phyloP scores from a whole-genome alignment of 2,329 filamentous ascomycete species.

The Diaporthe ilicicola region DNA sequence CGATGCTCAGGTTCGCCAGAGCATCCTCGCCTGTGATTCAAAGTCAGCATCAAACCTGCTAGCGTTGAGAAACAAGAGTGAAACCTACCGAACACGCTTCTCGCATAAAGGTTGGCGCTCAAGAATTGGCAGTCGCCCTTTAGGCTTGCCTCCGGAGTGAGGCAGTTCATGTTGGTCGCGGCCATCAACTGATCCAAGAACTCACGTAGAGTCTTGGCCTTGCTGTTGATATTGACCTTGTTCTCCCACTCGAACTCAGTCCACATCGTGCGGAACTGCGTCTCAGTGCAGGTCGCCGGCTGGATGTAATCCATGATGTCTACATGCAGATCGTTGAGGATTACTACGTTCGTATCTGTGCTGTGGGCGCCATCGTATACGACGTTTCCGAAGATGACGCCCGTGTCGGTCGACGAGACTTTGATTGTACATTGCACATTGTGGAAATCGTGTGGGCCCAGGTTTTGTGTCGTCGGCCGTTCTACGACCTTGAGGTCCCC shows the following conservation, averaged over 20 bases:
- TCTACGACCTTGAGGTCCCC: conserved; percentile 98
- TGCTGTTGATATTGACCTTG: conserved; percentile 99
- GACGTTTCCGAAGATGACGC: conserved; percentile 98
- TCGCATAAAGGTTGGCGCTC: conserved; percentile 94
- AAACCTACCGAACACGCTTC: conserved; percentile 94
- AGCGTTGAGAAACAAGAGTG: conserved; percentile 23
- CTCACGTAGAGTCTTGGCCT: conserved; percentile 88
- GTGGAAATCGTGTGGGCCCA: conserved; percentile 94
- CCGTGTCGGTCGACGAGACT: conserved; percentile 96
- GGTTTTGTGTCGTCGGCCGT: conserved; percentile 93
- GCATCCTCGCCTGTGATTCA: conserved; percentile 85
- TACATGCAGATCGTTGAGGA: conserved; percentile 96
- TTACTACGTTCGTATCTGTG: conserved; percentile 95
- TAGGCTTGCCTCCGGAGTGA: conserved; percentile 94
- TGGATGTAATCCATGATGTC: conserved; percentile 99
- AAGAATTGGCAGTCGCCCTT: conserved; percentile 98
- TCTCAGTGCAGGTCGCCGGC: conserved; percentile 94
- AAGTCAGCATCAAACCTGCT: conserved; percentile 1
- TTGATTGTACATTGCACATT: conserved; percentile 99
- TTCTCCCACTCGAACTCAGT: conserved; percentile 99
- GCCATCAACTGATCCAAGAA: conserved; percentile 97
- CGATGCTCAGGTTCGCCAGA: conserved; percentile 94
- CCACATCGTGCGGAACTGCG: conserved; percentile 99
- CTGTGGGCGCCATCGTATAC: conserved; percentile 95
- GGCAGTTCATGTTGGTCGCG: conserved; percentile 97